These are phyloP conservation scores for Spraguea lophii DNA, from an alignment of 371 early-diverging fungal genomes.

Conservation along the genomic window DNA sequence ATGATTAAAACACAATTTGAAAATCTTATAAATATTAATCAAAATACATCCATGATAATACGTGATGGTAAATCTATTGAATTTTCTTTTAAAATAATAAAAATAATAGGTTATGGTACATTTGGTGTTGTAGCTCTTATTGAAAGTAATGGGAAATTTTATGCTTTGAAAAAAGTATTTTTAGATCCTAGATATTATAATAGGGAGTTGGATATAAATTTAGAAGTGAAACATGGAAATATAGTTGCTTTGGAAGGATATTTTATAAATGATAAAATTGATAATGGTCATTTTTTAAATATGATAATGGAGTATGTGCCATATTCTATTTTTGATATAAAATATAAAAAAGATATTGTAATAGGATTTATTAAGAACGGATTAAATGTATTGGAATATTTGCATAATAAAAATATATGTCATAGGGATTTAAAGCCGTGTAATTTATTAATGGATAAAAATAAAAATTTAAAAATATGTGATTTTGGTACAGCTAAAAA, in stretches of 20 bases:
- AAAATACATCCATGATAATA: too few relatives aligned
- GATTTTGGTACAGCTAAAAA: constrained; percentile 92
- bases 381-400: constrained; percentile 65
- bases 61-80: too few relatives aligned
- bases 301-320: constrained; percentile 30
- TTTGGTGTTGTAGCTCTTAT: constrained; percentile 39
- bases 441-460: constrained; percentile 66
- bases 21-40: too few relatives aligned
- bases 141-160: constrained; percentile 2
- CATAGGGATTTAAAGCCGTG: constrained; percentile 89
- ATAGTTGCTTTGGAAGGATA: constrained; percentile 54
- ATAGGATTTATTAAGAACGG: constrained; percentile 50
- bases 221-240: constrained; percentile 70
- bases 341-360: constrained; percentile 6
- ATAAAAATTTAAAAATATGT: constrained; percentile 65
- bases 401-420: constrained; percentile 72
- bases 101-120: constrained; percentile 40
- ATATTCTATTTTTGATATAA: constrained; percentile 14
- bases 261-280: constrained; percentile 16
- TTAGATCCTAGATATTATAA: constrained; percentile 32
- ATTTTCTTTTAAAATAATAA: too few relatives aligned
- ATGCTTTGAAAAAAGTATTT: constrained; percentile 39
- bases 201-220: constrained; percentile 76
- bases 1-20: too few relatives aligned
- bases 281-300: constrained; percentile 29